Conservation (phyloP, 164 flowering plant species). For the Liquidambar formosana region DNA sequence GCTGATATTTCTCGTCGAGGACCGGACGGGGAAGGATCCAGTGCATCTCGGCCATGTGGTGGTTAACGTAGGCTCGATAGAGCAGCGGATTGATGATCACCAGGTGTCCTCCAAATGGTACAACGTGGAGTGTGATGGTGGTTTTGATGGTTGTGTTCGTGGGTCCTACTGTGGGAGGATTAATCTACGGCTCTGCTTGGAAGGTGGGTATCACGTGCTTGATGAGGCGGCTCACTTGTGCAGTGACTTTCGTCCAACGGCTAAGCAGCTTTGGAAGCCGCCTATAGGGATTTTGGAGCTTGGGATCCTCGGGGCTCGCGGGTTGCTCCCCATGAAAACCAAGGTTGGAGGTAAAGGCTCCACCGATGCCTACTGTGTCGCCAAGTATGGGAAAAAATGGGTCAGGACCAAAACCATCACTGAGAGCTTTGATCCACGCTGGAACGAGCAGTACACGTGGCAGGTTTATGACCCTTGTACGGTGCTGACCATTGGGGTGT, state of each 20-base stretch:
- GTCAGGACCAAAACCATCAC: slow-evolving; percentile 80
- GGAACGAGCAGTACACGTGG: slow-evolving; percentile 99
- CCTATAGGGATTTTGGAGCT: slow-evolving; percentile 88
- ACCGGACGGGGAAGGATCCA: slow-evolving; percentile 61
- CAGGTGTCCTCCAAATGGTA: slow-evolving; percentile 71
- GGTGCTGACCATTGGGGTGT: slow-evolving; percentile 84
- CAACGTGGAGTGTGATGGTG: slow-evolving; percentile 41
- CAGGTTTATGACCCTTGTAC: slow-evolving; percentile 96
- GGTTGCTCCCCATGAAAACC: slow-evolving; percentile 83
- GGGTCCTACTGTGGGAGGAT: slow-evolving; percentile 61
- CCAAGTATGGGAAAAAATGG: slow-evolving; percentile 98
- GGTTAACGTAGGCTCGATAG: slow-evolving; percentile 56
- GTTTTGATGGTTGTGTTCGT: slow-evolving; percentile 19
- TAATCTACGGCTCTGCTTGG: slow-evolving; percentile 67
- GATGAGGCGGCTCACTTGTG: slow-evolving; percentile 96
- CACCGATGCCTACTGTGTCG: slow-evolving; percentile 96
- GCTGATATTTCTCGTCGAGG: slow-evolving; percentile 64
- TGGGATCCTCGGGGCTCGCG: slow-evolving; percentile 90
- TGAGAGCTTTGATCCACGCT: slow-evolving; percentile 89
- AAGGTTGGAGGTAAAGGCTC: slow-evolving; percentile 73
- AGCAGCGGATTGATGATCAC: slow-evolving; percentile 83
- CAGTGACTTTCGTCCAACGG: slow-evolving; percentile 92
- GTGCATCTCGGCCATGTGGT: slow-evolving; percentile 60
- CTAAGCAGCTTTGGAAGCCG: slow-evolving; percentile 93
- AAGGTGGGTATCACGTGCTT: slow-evolving; percentile 96